Percentiles rank a stretch among this genome's conserved stretches.
phyloP scores from a whole-genome alignment of 768 basidiomycete species.

The Termitomyces sp. region DNA sequence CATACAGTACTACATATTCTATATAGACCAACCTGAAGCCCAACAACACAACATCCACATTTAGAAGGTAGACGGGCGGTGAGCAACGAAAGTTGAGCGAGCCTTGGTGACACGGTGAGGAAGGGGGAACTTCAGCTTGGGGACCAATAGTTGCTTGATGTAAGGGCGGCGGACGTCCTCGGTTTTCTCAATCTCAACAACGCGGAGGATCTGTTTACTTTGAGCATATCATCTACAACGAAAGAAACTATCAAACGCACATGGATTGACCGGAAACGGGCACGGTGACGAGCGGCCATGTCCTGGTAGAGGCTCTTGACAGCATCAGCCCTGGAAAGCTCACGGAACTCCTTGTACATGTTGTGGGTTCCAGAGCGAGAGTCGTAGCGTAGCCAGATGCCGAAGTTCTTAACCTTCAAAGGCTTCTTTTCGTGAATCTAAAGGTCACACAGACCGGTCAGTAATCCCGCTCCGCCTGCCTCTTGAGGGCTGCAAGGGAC shows the following conservation, averaged over 20 bases:
- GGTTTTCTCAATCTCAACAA: conserved; percentile 90
- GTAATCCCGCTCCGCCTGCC: conserved; percentile 77
- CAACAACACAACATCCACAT: conserved; percentile 2
- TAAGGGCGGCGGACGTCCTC: conserved; percentile 93
- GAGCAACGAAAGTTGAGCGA: conserved; percentile 77
- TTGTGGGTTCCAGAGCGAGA: conserved; percentile 99
- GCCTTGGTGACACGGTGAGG: conserved; percentile 82
- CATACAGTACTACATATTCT: conserved; percentile 13
- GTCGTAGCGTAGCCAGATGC: conserved; percentile 99
- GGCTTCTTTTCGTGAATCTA: conserved; percentile 99
- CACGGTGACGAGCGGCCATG: conserved; percentile 99
- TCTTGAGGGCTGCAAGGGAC: conserved; percentile 77
- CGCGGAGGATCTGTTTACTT: conserved; percentile 79
- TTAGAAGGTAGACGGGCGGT: conserved; percentile 73
- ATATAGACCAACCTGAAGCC: conserved; percentile 5
- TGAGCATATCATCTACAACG: background rate
- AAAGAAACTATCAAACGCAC: conserved; percentile 38
- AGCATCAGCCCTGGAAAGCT: conserved; percentile 89
- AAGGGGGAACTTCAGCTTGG: conserved; percentile 94
- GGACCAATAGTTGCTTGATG: conserved; percentile 93
- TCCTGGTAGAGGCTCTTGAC: conserved; percentile 98
- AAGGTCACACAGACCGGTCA: conserved; percentile 35
- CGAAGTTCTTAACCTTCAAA: conserved; percentile 99
- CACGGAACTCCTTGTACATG: conserved; percentile 99
- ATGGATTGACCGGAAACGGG: conserved; percentile 98